These are phyloP conservation scores for Boletus huronensis DNA, from an alignment of 768 basidiomycete species.

Conservation along the genomic window DNA sequence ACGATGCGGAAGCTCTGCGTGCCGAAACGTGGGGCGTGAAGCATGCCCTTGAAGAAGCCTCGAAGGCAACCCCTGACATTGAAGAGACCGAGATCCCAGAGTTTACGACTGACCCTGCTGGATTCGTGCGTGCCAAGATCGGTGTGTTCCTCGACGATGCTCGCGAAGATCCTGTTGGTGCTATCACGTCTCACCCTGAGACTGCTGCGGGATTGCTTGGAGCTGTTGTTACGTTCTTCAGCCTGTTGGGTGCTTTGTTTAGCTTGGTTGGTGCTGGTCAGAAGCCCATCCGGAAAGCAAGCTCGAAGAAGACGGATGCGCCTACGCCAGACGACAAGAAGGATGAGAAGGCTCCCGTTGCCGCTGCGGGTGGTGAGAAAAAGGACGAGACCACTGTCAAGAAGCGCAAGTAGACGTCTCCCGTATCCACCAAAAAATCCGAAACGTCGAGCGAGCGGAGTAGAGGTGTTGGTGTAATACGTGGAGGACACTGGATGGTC, in stretches of 20 bases:
- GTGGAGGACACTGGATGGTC: constrained; percentile 13
- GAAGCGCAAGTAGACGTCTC: constrained; percentile 61
- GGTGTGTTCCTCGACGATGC: constrained; percentile 77
- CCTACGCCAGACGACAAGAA: constrained; percentile 64
- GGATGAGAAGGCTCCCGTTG: constrained; percentile 60
- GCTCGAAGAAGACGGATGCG: constrained; percentile 72
- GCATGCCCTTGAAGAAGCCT: constrained; percentile 71
- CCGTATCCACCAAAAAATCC: constrained; percentile 4
- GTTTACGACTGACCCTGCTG: constrained; percentile 73
- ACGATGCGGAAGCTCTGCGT: constrained; percentile 81
- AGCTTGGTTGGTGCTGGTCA: constrained; percentile 73
- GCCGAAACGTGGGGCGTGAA: constrained; percentile 90
- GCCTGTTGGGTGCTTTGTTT: constrained; percentile 77
- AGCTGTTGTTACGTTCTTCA: constrained; percentile 74
- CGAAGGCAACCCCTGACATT: constrained; percentile 42
- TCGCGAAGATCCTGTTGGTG: constrained; percentile 69
- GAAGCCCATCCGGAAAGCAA: constrained; percentile 67
- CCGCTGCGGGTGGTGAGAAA: constrained; percentile 71
- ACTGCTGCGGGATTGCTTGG: constrained; percentile 76
- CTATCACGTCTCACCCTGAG: constrained; percentile 87
- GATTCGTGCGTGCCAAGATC: constrained; percentile 74
- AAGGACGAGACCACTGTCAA: constrained; percentile 64
- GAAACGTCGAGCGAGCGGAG: background rate
- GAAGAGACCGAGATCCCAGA: constrained; percentile 42
- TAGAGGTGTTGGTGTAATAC: constrained; percentile 4